Percentiles rank a stretch among this genome's conserved stretches.
Evolutionary conservation across 2,329 filamentous ascomycete genomes (phyloP).

Genomic region (Parasarocladium wereldwijsianum): DNA sequence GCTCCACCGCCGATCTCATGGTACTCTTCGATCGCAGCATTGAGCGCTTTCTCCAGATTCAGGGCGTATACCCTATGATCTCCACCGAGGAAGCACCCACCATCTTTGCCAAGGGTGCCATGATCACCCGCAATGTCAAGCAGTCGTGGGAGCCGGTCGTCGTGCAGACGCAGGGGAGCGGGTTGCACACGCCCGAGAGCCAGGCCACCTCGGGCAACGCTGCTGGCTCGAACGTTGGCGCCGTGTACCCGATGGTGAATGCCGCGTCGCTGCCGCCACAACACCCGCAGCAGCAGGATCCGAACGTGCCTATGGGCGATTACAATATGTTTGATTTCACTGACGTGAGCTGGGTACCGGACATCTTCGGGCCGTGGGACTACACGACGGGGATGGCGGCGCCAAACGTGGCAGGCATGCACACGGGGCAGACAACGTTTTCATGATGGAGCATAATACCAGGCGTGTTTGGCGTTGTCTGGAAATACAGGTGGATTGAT

Average conservation of each 20-base stretch:
- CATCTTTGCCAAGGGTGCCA: conserved; percentile 18
- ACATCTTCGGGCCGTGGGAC: conserved; percentile 23
- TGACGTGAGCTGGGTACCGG: conserved; percentile 22
- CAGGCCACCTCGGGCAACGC: conserved; percentile 6
- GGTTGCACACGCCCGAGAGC: conserved; percentile 15
- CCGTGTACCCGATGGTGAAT: background rate
- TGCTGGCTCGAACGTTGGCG: background rate
- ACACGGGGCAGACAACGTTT: too few relatives aligned
- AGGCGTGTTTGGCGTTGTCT: too few relatives aligned
- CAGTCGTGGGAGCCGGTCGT: conserved; percentile 21
- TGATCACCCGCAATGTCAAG: conserved; percentile 19
- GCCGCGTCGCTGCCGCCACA: too few relatives aligned
- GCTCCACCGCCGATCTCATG: conserved; percentile 19
- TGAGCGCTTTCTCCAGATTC: conserved; percentile 15
- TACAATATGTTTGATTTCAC: conserved; percentile 16
- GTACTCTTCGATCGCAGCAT: conserved; percentile 18
- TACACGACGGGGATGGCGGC: too few relatives aligned
- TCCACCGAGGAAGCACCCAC: conserved; percentile 14
- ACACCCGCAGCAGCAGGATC: conserved; percentile 9
- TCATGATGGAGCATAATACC: too few relatives aligned
- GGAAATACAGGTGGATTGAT: too few relatives aligned
- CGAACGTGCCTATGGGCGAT: conserved; percentile 8
- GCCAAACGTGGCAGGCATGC: too few relatives aligned
- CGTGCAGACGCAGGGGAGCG: conserved; percentile 13
- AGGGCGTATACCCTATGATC: conserved; percentile 13